A percentile compares a stretch with the other conserved stretches of the same genome.
These are phyloP conservation scores for Coemansia sp. DNA, from an alignment of 192 early-diverging fungal species.

Conservation along the genomic window DNA sequence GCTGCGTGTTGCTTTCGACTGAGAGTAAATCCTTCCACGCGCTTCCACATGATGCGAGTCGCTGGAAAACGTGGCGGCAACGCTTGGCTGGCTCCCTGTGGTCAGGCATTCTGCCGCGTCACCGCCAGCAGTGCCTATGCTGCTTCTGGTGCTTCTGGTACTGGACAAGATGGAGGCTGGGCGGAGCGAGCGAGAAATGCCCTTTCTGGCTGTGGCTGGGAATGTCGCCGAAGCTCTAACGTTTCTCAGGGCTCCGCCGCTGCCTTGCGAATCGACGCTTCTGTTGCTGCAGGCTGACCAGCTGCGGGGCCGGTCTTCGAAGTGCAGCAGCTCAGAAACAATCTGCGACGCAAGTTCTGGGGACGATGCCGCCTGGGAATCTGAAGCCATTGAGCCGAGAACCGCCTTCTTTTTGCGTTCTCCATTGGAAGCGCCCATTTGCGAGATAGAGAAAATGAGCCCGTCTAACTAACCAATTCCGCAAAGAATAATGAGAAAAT, in stretches of 20 bases:
- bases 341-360: slow-evolving; percentile 32
- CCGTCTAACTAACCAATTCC: background rate
- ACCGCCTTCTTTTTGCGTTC: slow-evolving; percentile 12
- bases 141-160: slow-evolving; percentile 2
- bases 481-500: slow-evolving; percentile 6
- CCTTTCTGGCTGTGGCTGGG: background rate
- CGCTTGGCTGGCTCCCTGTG: slow-evolving; percentile 23
- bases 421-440: background rate
- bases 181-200: slow-evolving; percentile 11
- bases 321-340: slow-evolving; percentile 30
- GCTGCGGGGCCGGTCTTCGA: slow-evolving; percentile 40
- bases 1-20: background rate
- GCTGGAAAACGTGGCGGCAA: slow-evolving; percentile 29
- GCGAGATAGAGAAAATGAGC: background rate
- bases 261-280: background rate
- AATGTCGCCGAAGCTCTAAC: background rate
- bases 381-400: slow-evolving; percentile 13
- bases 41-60: slow-evolving; percentile 30
- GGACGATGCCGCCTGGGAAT: slow-evolving; percentile 32
- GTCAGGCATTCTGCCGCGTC: slow-evolving; percentile 9
- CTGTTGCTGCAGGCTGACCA: slow-evolving; percentile 31
- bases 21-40: slow-evolving; percentile 28
- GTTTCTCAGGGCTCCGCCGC: background rate
- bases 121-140: background rate
- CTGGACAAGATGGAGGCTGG: slow-evolving; percentile 31